Conservation (phyloP, 2,329 filamentous ascomycete species). For the Cordyceps pruinosa region DNA sequence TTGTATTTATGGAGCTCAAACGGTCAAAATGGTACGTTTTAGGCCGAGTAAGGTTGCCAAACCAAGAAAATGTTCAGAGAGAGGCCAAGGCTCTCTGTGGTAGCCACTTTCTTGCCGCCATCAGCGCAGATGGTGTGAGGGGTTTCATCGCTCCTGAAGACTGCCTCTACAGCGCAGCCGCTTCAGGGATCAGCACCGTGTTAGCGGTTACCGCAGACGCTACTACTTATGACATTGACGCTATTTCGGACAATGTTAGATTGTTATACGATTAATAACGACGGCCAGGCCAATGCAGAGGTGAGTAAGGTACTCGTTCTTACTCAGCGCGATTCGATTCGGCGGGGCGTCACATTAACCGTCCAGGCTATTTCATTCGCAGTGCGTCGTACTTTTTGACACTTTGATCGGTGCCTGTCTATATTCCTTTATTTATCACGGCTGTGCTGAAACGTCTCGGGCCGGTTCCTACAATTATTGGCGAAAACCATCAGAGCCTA, state of each 20-base stretch:
- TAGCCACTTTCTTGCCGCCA: not conserved
- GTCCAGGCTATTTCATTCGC: too few species aligned
- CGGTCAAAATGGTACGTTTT: not conserved
- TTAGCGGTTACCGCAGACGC: not conserved
- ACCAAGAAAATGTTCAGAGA: not conserved
- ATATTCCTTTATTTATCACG: too few species aligned
- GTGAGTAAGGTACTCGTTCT: too few species aligned
- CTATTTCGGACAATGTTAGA: not conserved
- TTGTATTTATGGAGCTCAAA: not conserved
- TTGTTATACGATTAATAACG: not conserved
- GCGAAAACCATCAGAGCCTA: too few species aligned
- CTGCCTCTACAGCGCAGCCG: not conserved
- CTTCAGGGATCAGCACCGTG: not conserved
- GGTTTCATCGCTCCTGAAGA: not conserved
- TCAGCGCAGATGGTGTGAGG: not conserved
- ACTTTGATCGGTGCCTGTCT: too few species aligned
- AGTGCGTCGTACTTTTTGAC: too few species aligned
- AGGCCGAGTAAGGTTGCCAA: not conserved
- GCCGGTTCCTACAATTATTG: too few species aligned
- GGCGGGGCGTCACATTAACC: too few species aligned
- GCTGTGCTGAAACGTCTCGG: too few species aligned
- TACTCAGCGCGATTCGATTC: too few species aligned
- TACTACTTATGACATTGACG: not conserved
- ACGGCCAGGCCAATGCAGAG: not conserved
- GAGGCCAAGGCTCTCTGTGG: not conserved